These are phyloP conservation scores for Cercospora nicotianae DNA, from an alignment of 2,329 filamentous ascomycete species.

Conservation along the genomic window DNA sequence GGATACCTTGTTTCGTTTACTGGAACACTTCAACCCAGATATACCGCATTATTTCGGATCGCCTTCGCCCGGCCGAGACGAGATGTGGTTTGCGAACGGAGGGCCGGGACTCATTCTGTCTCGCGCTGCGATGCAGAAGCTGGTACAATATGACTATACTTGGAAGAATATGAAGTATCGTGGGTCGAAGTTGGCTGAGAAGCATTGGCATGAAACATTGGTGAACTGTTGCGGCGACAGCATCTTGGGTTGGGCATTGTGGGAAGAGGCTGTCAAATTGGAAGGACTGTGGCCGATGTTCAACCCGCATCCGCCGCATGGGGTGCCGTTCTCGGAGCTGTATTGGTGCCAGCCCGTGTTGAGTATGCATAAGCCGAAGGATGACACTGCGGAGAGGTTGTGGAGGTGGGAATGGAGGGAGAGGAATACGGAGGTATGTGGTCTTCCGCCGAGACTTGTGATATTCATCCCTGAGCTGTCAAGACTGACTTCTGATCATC, in stretches of 20 bases:
- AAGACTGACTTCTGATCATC: not conserved
- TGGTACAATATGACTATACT: slow-evolving; percentile 35
- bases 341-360: slow-evolving; percentile 56
- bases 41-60: slow-evolving; percentile 23
- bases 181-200: slow-evolving; percentile 37
- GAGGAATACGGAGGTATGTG: slow-evolving; percentile 26
- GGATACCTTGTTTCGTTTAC: slow-evolving; percentile 36
- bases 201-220: slow-evolving; percentile 44
- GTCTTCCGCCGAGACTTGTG: not conserved
- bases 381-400: slow-evolving; percentile 51
- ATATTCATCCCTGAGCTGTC: not conserved
- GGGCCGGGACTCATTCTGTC: slow-evolving; percentile 53
- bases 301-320: slow-evolving; percentile 51
- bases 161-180: slow-evolving; percentile 42
- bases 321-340: slow-evolving; percentile 49
- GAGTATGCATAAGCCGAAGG: slow-evolving; percentile 51
- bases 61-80: slow-evolving; percentile 38
- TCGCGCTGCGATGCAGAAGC: slow-evolving; percentile 47
- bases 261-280: slow-evolving; percentile 44
- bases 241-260: slow-evolving; percentile 51
- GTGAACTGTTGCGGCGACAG: slow-evolving; percentile 55
- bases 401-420: slow-evolving; percentile 51
- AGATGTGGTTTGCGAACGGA: slow-evolving; percentile 51
- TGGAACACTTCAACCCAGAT: slow-evolving; percentile 21
- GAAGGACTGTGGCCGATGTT: slow-evolving; percentile 54